Evolutionary conservation across 2,329 filamentous ascomycete genomes (phyloP).

Genomic region (Emericellopsis cladophorae): DNA sequence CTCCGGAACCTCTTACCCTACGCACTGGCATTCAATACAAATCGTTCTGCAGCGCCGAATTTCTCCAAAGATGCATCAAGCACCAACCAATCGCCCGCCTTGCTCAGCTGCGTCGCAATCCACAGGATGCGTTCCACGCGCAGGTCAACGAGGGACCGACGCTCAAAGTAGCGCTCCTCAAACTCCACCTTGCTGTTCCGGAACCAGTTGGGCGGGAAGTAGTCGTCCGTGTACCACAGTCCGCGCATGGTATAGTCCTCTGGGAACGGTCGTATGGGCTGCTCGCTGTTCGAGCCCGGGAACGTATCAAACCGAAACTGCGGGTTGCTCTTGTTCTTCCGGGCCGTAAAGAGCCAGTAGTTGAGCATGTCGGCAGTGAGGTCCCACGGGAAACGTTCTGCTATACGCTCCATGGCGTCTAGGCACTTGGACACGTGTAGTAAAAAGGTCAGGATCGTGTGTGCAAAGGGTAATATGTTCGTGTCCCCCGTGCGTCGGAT

Average conservation of each 20-base stretch:
- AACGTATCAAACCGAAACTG: conserved; percentile 31
- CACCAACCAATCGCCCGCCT: conserved; percentile 25
- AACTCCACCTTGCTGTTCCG: conserved; percentile 45
- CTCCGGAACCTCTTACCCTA: too few species aligned
- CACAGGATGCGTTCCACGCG: conserved; percentile 47
- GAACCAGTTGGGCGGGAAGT: conserved; percentile 50
- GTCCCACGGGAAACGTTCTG: conserved; percentile 39
- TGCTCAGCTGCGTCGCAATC: conserved; percentile 36
- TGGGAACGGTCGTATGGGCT: conserved; percentile 41
- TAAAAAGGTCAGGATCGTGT: conserved; percentile 50
- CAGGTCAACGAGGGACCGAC: conserved; percentile 42
- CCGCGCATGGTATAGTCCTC: conserved; percentile 60
- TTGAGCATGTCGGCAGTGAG: conserved; percentile 25
- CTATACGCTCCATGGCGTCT: conserved; percentile 28
- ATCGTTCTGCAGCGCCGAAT: conserved; percentile 1
- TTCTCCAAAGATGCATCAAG: conserved; percentile 20
- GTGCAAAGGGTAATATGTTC: conserved; percentile 49
- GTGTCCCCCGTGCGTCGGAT: conserved; percentile 40
- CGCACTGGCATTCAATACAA: too few species aligned
- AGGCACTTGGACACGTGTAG: conserved; percentile 27
- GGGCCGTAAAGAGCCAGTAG: conserved; percentile 6
- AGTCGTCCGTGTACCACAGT: conserved; percentile 44
- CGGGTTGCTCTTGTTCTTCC: conserved; percentile 11
- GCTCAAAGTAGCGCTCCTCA: conserved; percentile 53
- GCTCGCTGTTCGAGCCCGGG: conserved; percentile 28